These are phyloP conservation scores for Plasmodium ovale DNA, from an alignment of 169 alveolate genomes.

Conservation along the genomic window DNA sequence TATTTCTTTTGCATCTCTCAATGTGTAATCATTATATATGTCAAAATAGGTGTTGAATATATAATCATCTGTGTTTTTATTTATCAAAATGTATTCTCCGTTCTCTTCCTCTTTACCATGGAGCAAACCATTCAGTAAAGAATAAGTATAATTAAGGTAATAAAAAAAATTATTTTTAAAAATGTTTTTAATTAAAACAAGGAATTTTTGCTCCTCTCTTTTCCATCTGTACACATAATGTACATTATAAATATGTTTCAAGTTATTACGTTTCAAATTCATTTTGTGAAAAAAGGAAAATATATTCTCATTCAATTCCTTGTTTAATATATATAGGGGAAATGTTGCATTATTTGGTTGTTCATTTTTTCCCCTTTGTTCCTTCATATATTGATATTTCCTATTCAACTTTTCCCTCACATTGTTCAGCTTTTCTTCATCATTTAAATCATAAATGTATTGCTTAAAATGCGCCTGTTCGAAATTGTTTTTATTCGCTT, in stretches of 20 bases:
- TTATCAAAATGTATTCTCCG: conserved; percentile 36
- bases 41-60: conserved; percentile 44
- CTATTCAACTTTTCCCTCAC: conserved; percentile 28
- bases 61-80: conserved; percentile 32
- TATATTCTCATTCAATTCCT: conserved; percentile 52
- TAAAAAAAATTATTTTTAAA: conserved; percentile 47
- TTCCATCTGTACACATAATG: conserved; percentile 63
- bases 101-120: background rate
- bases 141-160: conserved; percentile 15
- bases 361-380: background rate
- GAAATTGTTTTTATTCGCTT: background rate
- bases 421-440: conserved; percentile 24
- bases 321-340: conserved; percentile 54
- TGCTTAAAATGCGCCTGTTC: conserved; percentile 14
- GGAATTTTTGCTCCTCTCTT: conserved; percentile 25
- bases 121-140: conserved; percentile 33
- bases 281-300: conserved; percentile 66
- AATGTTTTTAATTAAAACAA: conserved; percentile 22
- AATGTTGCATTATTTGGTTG: background rate
- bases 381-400: conserved; percentile 15
- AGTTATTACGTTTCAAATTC: conserved; percentile 64
- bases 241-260: conserved; percentile 39
- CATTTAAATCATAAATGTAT: background rate
- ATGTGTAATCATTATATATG: conserved; percentile 2
- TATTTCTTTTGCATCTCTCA: conserved; percentile 12